Conservation (phyloP, 345 rosid genomes). For the Pugionium dolabratum region DNA sequence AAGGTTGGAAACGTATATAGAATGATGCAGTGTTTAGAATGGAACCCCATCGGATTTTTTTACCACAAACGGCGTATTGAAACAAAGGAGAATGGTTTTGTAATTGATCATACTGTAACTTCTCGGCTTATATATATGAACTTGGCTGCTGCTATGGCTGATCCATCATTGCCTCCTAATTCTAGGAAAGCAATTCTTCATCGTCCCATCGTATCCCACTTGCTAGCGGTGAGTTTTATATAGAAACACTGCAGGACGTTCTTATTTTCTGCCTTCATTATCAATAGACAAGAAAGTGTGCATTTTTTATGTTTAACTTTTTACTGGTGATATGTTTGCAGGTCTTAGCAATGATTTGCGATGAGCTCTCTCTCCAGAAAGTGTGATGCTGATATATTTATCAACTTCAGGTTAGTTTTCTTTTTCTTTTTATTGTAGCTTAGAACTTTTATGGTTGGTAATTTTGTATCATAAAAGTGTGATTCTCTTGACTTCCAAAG, state of each 20-base stretch:
- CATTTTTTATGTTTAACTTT: not conserved
- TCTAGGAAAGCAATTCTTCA: conserved; percentile 90
- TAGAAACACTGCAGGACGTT: conserved; percentile 7
- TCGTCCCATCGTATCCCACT: conserved; percentile 84
- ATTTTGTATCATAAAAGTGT: conserved; percentile 9
- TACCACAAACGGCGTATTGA: conserved; percentile 60
- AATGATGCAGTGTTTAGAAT: conserved; percentile 95
- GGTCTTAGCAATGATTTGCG: conserved; percentile 91
- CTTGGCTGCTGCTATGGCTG: conserved; percentile 70
- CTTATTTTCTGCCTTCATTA: not conserved
- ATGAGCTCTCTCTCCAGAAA: conserved; percentile 87
- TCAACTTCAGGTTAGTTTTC: conserved; percentile 78
- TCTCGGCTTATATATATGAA: conserved; percentile 84
- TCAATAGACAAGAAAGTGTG: not conserved
- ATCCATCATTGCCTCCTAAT: conserved; percentile 74
- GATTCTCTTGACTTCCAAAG: conserved; percentile 70
- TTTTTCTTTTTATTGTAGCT: conserved; percentile 7
- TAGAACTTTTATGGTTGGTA: conserved; percentile 28
- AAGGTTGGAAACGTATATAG: conserved; percentile 80
- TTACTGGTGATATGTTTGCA: conserved; percentile 35
- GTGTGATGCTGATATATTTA: conserved; percentile 73
- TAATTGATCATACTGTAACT: conserved; percentile 68
- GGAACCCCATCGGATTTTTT: conserved; percentile 89
- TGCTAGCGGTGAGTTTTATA: conserved; percentile 74
- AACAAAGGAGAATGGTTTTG: conserved; percentile 70